These are phyloP conservation scores for Naganishia albida DNA, from an alignment of 1,284 basidiomycete genomes.

Conservation along the genomic window DNA sequence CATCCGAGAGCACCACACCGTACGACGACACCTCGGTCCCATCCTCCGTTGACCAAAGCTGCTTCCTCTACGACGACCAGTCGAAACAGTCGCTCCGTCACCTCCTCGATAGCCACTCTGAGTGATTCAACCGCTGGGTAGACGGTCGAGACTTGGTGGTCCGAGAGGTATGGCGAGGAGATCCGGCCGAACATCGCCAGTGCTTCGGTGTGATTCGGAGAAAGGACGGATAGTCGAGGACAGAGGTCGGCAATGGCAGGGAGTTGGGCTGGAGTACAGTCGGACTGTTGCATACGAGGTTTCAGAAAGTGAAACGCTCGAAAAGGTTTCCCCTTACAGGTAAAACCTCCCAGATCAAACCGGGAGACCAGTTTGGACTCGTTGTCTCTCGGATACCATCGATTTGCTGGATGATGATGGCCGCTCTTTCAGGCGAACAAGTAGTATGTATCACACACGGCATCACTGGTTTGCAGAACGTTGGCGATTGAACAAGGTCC, in stretches of 20 bases:
- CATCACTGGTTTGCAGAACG: slow-evolving; percentile 5
- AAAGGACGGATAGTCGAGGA: slow-evolving; percentile 32
- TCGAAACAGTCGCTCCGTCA: slow-evolving; percentile 2
- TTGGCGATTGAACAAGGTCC: slow-evolving; percentile 18
- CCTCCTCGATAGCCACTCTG: slow-evolving; percentile 7
- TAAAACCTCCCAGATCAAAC: slow-evolving; percentile 30
- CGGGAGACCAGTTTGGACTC: slow-evolving; percentile 19
- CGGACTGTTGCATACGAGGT: slow-evolving; percentile 9
- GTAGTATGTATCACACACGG: slow-evolving; percentile 28
- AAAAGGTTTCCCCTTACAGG: slow-evolving; percentile 18
- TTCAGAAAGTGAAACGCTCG: no score
- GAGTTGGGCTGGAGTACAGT: slow-evolving; percentile 26
- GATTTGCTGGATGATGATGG: slow-evolving; percentile 23
- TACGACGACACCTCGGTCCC: slow-evolving; percentile 43
- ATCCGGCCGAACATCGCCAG: slow-evolving; percentile 39
- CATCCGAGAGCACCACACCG: slow-evolving; percentile 46
- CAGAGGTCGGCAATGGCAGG: slow-evolving; percentile 4
- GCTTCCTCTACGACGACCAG: not conserved
- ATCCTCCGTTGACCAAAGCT: not conserved
- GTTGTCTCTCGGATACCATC: slow-evolving; percentile 1
- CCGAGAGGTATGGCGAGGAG: slow-evolving; percentile 24
- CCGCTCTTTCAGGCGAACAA: slow-evolving; percentile 18
- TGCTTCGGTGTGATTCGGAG: slow-evolving; percentile 52
- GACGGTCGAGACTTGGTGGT: slow-evolving; percentile 17
- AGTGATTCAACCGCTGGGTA: slow-evolving; percentile 4